Base-by-base conservation (phyloP, 73 alveolate genomes). In the Symbiodinium pilosum region DNA sequence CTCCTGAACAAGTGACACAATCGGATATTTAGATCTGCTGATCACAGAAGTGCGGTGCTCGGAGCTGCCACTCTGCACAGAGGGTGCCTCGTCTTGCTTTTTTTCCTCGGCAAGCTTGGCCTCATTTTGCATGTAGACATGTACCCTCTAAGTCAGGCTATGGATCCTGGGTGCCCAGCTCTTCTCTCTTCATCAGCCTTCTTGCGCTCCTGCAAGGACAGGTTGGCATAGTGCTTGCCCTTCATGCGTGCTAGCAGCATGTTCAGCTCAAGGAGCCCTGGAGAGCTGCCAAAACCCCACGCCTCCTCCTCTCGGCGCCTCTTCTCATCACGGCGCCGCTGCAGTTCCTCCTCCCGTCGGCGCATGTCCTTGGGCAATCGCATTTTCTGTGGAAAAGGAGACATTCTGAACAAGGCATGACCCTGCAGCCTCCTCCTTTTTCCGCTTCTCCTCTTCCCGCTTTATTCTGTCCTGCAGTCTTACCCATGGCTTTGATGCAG, bases 251-350 rank as follows among this genome's bases (percentile, higher is more conserved):
- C n/a, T n/a, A n/a, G n/a, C n/a, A n/a, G n/a, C n/a, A n/a, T n/a
- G n/a, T n/a, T n/a, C n/a, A n/a, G n/a, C n/a, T n/a, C n/a, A n/a
- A n/a, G n/a, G 59, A 47, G 59, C 59, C 14, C 14, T 14, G 59
- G 6, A 47, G 59, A 47, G 6, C 21, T 47, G 59, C 59, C 59
- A 47, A 47, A 9, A 9, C 59, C 59, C 59, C 59, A 14, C 59
- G 47, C 96, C 97, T 91, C 89, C 40, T 91, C 97, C 77, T 91
- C 97, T 21, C 77, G 47, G 75, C 97, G 97, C 41, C 97, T 71
- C 87, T 91, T 91, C 54, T 91, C 97, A 52, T 91, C 97, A n/a
- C 97, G 97, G 88, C 77, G 77, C 56, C 68, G 41, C 52, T 91
- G 97, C 26, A 91, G 87, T 81, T 91, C 97, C 85, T 91, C 97